phyloP scores from a whole-genome alignment of 768 basidiomycete species.

The Saitozyma podzolica region DNA sequence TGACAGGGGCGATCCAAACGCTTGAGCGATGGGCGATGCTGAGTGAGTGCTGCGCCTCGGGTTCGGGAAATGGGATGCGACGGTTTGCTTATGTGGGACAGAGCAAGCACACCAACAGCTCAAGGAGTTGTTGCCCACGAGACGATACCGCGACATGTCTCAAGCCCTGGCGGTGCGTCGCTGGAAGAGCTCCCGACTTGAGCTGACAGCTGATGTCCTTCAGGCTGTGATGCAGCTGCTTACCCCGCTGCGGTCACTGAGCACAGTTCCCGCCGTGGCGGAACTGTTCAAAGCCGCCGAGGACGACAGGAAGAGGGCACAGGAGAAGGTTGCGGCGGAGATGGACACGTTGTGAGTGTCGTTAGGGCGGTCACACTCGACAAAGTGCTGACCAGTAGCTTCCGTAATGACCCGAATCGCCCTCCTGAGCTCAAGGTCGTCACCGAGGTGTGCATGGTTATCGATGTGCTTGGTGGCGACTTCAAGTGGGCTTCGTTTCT shows the following conservation, averaged over 20 bases:
- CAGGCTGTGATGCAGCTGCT: conserved; percentile 88
- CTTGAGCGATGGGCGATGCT: conserved; percentile 91
- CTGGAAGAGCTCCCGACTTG: conserved; percentile 22
- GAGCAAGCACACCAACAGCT: conserved; percentile 81
- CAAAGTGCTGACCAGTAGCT: conserved; percentile 57
- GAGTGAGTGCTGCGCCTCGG: conserved; percentile 58
- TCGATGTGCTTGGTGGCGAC: conserved; percentile 84
- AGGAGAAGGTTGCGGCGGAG: conserved; percentile 77
- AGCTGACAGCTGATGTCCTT: conserved; percentile 5
- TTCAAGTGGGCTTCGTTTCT: conserved; percentile 58
- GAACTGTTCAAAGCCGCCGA: conserved; percentile 77
- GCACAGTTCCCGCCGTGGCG: conserved; percentile 71
- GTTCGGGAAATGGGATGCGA: neutral
- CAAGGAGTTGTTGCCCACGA: conserved; percentile 73
- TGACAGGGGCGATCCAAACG: conserved; percentile 83
- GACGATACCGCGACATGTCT: conserved; percentile 77
- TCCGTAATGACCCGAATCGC: conserved; percentile 70
- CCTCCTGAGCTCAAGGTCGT: conserved; percentile 67
- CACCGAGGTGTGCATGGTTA: conserved; percentile 79
- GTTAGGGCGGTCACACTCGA: neutral
- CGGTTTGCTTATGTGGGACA: conserved; percentile 44
- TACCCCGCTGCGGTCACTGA: conserved; percentile 74
- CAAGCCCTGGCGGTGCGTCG: conserved; percentile 72
- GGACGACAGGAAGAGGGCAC: conserved; percentile 78
- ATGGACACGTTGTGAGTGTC: conserved; percentile 84